These are phyloP conservation scores for Diaporthe sp. DNA, from an alignment of 2,329 filamentous ascomycete species.

Conservation along the genomic window DNA sequence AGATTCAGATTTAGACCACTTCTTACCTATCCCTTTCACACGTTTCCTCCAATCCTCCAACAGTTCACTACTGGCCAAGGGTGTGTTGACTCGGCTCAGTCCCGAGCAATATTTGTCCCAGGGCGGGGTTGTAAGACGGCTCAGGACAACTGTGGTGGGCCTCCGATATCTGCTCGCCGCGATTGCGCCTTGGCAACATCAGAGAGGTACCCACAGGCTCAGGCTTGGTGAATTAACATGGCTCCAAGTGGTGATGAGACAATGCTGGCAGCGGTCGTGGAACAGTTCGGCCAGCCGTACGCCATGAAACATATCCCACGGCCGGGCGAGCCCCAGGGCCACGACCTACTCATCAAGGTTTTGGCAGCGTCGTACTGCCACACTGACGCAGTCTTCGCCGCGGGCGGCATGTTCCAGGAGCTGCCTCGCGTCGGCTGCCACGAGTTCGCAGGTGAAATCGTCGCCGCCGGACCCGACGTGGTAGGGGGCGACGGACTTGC, in stretches of 20 bases:
- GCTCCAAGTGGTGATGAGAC: not conserved
- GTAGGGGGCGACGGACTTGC: not conserved
- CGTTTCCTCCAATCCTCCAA: not conserved
- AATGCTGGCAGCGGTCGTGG: constrained; percentile 8
- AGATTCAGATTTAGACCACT: not conserved
- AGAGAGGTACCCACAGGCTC: not conserved
- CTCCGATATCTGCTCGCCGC: not conserved
- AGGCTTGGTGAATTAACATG: not conserved
- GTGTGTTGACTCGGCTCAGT: not conserved
- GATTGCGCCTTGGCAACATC: not conserved
- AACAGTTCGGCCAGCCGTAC: not conserved
- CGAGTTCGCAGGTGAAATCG: not conserved
- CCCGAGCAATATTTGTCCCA: not conserved
- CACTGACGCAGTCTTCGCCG: constrained; percentile 6
- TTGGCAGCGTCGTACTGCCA: constrained; percentile 10
- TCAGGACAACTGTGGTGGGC: not conserved
- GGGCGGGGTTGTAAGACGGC: not conserved
- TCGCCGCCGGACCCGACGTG: not conserved
- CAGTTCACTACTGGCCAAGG: not conserved
- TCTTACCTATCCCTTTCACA: too few species aligned
- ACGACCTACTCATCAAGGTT: constrained; percentile 15
- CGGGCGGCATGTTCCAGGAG: constrained; percentile 4
- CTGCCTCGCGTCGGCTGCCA: constrained; percentile 13
- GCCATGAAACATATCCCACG: not conserved
- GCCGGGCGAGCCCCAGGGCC: not conserved